A percentile compares a stretch with the other conserved stretches of the same genome.
These are phyloP conservation scores for Micractinium conductrix DNA, from an alignment of 139 green algal genomes.

Conservation along the genomic window DNA sequence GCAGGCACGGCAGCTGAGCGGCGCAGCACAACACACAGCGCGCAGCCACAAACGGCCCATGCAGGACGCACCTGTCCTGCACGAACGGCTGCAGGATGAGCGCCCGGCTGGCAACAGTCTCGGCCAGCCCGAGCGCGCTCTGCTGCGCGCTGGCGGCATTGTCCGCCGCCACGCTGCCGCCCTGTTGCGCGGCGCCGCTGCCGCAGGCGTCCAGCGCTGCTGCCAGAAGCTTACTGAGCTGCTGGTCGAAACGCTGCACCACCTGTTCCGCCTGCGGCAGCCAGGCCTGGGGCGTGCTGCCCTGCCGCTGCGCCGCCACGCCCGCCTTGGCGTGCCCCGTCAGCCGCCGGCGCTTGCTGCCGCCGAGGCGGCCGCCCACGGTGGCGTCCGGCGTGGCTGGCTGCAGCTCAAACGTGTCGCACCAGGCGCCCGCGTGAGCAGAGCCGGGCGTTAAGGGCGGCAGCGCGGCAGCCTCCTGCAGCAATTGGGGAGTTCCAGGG, in stretches of 20 bases:
- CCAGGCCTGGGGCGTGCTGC: slow-evolving; percentile 9
- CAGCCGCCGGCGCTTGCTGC: slow-evolving; percentile 11
- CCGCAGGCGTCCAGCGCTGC: slow-evolving; percentile 58
- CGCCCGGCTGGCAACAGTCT: slow-evolving; percentile 38
- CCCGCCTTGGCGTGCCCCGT: neutral
- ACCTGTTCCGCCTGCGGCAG: slow-evolving; percentile 54
- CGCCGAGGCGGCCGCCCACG: no score
- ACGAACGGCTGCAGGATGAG: slow-evolving; percentile 68
- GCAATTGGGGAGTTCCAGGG: no score
- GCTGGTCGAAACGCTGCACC: slow-evolving; percentile 56
- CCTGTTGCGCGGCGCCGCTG: slow-evolving; percentile 11
- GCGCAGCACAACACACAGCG: no score
- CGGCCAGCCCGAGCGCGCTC: neutral
- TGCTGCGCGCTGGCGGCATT: neutral
- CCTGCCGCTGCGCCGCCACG: no score
- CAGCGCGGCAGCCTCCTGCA: slow-evolving; percentile 9
- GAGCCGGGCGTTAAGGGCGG: neutral
- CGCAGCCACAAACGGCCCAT: no score
- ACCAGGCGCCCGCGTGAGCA: slow-evolving; percentile 10
- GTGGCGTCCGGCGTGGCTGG: slow-evolving; percentile 1
- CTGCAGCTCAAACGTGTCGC: slow-evolving; percentile 14
- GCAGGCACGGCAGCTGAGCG: no score
- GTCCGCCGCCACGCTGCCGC: slow-evolving; percentile 1
- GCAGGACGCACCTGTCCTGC: slow-evolving; percentile 55
- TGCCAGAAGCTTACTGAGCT: slow-evolving; percentile 52